Conservation (phyloP, 768 basidiomycete species). For the Suillus alpinus region DNA sequence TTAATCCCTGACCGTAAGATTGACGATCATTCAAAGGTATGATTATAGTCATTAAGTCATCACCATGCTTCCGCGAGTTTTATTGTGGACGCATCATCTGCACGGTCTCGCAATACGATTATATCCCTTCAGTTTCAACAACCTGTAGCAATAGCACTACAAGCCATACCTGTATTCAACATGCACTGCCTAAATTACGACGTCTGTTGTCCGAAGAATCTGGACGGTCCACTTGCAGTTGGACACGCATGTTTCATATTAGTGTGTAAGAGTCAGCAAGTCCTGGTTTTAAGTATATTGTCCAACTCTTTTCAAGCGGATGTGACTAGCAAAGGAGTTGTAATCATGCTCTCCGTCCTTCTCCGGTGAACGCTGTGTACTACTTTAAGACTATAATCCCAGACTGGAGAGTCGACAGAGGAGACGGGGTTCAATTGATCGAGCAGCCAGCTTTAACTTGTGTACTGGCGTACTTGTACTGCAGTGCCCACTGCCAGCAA, state of each 20-base stretch:
- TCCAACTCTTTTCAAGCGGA: not conserved
- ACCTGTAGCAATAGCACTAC: slow-evolving; percentile 7
- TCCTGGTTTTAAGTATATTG: not conserved
- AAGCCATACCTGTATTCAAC: slow-evolving; percentile 7
- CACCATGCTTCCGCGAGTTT: not conserved
- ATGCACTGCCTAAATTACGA: not conserved
- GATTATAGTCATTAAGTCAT: slow-evolving; percentile 39
- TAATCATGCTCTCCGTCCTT: not conserved
- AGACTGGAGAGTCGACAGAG: not conserved
- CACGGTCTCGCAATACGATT: slow-evolving; percentile 9
- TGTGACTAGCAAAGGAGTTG: not conserved
- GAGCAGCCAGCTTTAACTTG: not conserved
- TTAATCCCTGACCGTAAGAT: not conserved
- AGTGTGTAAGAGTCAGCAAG: not conserved
- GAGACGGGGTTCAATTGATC: not conserved
- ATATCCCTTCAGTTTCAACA: slow-evolving; percentile 15
- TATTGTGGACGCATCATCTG: slow-evolving; percentile 1
- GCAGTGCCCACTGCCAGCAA: too few species aligned
- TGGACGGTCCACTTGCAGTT: not conserved
- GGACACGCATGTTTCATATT: not conserved
- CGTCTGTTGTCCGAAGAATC: not conserved
- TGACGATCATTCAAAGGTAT: slow-evolving; percentile 36
- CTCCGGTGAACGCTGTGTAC: not conserved
- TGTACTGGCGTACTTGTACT: too few species aligned
- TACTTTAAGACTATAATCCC: not conserved